phyloP scores from a whole-genome alignment of 2,329 filamentous ascomycete genomes.

The Sclerotinia glacialis region DNA sequence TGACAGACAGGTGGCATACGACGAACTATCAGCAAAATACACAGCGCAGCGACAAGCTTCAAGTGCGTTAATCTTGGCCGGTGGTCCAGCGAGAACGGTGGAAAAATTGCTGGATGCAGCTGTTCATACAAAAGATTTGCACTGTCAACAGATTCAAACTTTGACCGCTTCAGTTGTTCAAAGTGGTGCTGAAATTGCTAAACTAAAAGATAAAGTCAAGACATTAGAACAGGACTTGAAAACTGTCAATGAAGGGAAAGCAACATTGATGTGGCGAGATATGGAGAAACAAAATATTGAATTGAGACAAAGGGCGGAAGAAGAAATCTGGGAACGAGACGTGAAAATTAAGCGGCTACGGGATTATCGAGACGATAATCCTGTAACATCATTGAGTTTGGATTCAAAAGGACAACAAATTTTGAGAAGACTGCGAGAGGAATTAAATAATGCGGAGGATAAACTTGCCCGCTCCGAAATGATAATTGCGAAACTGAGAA shows the following conservation, averaged over 20 bases:
- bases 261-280: background rate
- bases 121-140: background rate
- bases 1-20: background rate
- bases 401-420: slow-evolving; percentile 8
- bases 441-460: background rate
- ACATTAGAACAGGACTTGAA: background rate
- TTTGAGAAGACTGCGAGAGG: slow-evolving; percentile 4
- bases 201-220: background rate
- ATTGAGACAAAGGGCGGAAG: background rate
- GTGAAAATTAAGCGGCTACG: background rate
- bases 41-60: background rate
- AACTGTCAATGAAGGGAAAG: background rate
- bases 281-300: background rate
- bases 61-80: background rate
- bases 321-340: slow-evolving; percentile 5
- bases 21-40: background rate
- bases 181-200: background rate
- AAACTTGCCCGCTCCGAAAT: background rate
- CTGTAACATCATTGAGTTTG: slow-evolving; percentile 7
- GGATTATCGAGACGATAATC: background rate
- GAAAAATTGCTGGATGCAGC: background rate
- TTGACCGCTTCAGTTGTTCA: background rate
- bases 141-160: background rate
- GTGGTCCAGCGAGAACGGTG: background rate
- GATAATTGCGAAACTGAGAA: background rate